A percentile compares a stretch with the other conserved stretches of the same genome.
Conservation (phyloP, 192 early-diverging fungal species). For the Coemansia sp. region DNA sequence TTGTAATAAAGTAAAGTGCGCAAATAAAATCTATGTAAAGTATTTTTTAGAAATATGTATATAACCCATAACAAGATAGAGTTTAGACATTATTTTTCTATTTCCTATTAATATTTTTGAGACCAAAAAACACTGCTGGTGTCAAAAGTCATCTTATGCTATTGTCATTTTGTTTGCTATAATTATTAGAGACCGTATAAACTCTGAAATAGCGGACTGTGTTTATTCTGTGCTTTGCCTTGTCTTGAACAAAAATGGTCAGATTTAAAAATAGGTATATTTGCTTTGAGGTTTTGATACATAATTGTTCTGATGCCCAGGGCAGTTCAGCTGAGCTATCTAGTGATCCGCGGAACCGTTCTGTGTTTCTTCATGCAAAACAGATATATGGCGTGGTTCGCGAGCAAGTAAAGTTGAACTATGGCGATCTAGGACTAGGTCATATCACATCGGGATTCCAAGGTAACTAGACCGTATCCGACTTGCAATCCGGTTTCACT, state of each 20-base stretch:
- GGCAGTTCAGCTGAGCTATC: not conserved
- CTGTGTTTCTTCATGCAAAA: slow-evolving; percentile 4
- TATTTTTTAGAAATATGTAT: too few relatives aligned
- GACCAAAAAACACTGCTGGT: too few relatives aligned
- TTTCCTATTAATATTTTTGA: too few relatives aligned
- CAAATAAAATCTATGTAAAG: not conserved
- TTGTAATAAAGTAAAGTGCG: not conserved
- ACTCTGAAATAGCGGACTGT: too few relatives aligned
- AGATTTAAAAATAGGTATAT: slow-evolving; percentile 52
- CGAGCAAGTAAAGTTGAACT: slow-evolving; percentile 36
- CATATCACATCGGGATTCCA: slow-evolving; percentile 29
- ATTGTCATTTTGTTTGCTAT: not conserved
- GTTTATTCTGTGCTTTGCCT: not conserved
- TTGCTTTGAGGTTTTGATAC: slow-evolving; percentile 35
- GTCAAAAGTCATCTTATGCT: too few relatives aligned
- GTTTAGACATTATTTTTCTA: too few relatives aligned
- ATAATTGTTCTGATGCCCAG: too few relatives aligned
- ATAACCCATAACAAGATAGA: too few relatives aligned
- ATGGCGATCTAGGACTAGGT: slow-evolving; percentile 42
- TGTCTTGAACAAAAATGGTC: slow-evolving; percentile 21
- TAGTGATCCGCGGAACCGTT: not conserved
- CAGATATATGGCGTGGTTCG: slow-evolving; percentile 25
- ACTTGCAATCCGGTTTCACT: not conserved
- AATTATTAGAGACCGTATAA: too few relatives aligned
- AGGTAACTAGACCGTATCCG: not conserved